phyloP scores from a whole-genome alignment of 768 basidiomycete species.

The Leucogyrophana mollusca region DNA sequence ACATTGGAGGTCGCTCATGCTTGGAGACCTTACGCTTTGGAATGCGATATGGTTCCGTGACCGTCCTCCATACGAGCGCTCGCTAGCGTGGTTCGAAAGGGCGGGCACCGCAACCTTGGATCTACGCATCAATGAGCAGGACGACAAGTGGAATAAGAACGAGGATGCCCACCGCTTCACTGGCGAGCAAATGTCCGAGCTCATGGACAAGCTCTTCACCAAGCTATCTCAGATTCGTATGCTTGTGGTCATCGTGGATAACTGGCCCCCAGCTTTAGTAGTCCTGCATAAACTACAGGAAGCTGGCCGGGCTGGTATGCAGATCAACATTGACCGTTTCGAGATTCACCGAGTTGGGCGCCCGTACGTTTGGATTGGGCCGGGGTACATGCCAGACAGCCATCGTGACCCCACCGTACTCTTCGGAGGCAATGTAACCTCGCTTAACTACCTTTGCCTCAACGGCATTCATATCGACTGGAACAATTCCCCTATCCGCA shows the following conservation, averaged over 20 bases:
- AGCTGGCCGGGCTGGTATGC: conserved; percentile 29
- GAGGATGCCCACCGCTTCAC: conserved; percentile 35
- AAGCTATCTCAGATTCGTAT: conserved; percentile 59
- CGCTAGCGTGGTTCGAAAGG: conserved; percentile 56
- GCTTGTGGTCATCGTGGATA: conserved; percentile 55
- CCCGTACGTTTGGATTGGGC: conserved; percentile 45
- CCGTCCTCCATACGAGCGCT: conserved; percentile 45
- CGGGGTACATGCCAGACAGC: conserved; percentile 35
- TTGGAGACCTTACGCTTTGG: conserved; percentile 55
- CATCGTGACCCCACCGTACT: conserved; percentile 42
- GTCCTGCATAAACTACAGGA: conserved; percentile 49
- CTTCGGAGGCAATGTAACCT: conserved; percentile 44
- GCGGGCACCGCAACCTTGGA: conserved; percentile 56
- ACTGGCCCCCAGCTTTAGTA: conserved; percentile 52
- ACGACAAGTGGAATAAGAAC: conserved; percentile 18
- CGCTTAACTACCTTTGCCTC: conserved; percentile 50
- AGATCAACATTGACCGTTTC: conserved; percentile 54
- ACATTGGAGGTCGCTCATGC: conserved; percentile 50
- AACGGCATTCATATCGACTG: conserved; percentile 66
- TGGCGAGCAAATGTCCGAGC: conserved; percentile 37
- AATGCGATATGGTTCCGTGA: conserved; percentile 67
- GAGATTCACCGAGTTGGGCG: conserved; percentile 61
- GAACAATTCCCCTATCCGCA: conserved; percentile 41
- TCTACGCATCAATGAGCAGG: conserved; percentile 54
- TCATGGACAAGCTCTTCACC: conserved; percentile 51